Evolutionary conservation across 23 red algal species (phyloP).

Genomic region (Gracilaria domingensis): DNA sequence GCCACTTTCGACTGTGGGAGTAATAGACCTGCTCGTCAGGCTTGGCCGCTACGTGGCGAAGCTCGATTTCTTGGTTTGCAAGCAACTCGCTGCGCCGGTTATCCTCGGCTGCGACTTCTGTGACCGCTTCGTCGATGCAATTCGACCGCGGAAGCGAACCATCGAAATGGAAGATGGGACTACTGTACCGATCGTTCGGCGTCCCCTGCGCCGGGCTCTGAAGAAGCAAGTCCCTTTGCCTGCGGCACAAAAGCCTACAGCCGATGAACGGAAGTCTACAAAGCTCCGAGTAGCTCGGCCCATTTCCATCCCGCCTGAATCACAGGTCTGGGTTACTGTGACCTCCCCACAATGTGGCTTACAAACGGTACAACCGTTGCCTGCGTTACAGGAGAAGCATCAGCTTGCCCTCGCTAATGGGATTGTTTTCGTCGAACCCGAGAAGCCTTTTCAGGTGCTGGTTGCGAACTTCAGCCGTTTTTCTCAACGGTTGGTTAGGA

Average conservation of each 20-base stretch:
- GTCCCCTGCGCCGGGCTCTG: neutral
- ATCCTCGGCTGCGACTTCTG: slow-evolving; percentile 42
- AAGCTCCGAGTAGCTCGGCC: slow-evolving; percentile 7
- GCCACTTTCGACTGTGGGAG: slow-evolving; percentile 6
- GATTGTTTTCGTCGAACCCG: slow-evolving; percentile 1
- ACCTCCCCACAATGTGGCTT: neutral
- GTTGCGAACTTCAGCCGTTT: slow-evolving; percentile 25
- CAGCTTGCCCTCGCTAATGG: slow-evolving; percentile 13
- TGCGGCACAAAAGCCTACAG: neutral
- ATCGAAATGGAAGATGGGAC: slow-evolving; percentile 25
- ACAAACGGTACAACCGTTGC: slow-evolving; percentile 19
- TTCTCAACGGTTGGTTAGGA: neutral
- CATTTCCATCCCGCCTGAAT: neutral
- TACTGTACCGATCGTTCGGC: slow-evolving; percentile 33
- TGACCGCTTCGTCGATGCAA: slow-evolving; percentile 46
- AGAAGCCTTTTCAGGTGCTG: slow-evolving; percentile 17
- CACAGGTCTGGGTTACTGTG: slow-evolving; percentile 36
- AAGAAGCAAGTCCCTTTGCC: neutral
- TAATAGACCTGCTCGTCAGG: slow-evolving; percentile 18
- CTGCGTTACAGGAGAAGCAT: neutral
- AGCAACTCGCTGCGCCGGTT: slow-evolving; percentile 11
- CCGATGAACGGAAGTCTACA: neutral
- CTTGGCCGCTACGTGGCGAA: neutral
- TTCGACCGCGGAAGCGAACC: slow-evolving; percentile 26
- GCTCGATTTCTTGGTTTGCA: slow-evolving; percentile 48